phyloP scores from a whole-genome alignment of 805 yeast genomes.

The Saturnispora bothae region DNA sequence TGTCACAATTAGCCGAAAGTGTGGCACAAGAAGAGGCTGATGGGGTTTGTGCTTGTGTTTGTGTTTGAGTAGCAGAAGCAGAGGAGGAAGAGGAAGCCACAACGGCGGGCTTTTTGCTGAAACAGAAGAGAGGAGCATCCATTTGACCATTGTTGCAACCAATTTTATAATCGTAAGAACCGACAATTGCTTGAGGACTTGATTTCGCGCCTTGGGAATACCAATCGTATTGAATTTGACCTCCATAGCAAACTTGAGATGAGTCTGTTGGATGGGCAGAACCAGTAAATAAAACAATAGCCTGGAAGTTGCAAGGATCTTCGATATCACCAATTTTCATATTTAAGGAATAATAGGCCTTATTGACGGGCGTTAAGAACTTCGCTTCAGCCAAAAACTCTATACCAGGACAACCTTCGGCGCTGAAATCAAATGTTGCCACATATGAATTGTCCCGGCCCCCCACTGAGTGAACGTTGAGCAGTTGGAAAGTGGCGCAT shows the following conservation, averaged over 20 bases:
- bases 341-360: slow-evolving; percentile 8
- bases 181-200: slow-evolving; percentile 4
- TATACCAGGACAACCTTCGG: slow-evolving; percentile 4
- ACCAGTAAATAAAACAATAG: slow-evolving; percentile 16
- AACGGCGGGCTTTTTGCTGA: slow-evolving; percentile 10
- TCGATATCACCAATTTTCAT: slow-evolving; percentile 13
- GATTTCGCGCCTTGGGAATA: slow-evolving; percentile 9
- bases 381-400: slow-evolving; percentile 12
- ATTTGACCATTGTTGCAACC: slow-evolving; percentile 17
- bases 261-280: slow-evolving; percentile 10
- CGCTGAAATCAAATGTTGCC: slow-evolving; percentile 7
- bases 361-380: slow-evolving; percentile 1
- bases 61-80: not conserved
- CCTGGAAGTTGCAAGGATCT: slow-evolving; percentile 19
- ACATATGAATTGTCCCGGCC: slow-evolving; percentile 3
- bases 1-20: not conserved
- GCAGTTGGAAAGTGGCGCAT: slow-evolving; percentile 6
- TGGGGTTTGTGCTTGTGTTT: not conserved
- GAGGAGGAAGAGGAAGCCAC: slow-evolving; percentile 1
- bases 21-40: not conserved
- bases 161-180: slow-evolving; percentile 15
- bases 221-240: slow-evolving; percentile 23
- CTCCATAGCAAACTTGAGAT: slow-evolving; percentile 14
- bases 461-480: slow-evolving; percentile 1
- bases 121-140: slow-evolving; percentile 18